Evolutionary conservation across 108 stramenopile genomes (phyloP), one percentile per base, ranked within the genome.

Genomic region (Chaetoceros tenuissimus): DNA sequence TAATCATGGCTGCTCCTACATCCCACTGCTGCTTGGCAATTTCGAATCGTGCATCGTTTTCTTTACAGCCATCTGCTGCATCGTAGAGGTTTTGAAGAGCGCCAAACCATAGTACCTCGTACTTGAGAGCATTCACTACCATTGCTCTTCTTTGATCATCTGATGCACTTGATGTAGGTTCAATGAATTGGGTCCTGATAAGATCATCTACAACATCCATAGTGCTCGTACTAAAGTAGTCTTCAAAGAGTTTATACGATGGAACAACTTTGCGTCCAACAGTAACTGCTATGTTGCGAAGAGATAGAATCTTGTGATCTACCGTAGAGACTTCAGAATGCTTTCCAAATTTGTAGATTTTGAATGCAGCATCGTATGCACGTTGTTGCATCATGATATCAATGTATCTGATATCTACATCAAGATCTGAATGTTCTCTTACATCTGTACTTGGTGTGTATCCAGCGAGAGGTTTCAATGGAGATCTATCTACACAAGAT

Each of bases 191-290:
- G 67, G 55, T 18, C 78, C 77, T 20, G 59, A 44, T 45, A 60
- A 59, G 58, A 92, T 80, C 8, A 88, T 71, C 31, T 67, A 87
- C 82, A 3, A 82, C 90, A 47, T 78, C 85, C 20, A 71, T 63
- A 24, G 68, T 62, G 51, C 65, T 74, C 2, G 30, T 55, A 25
- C 72, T 49, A 58, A 74, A 80, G 51, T 84, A 92, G 20, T 69
- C 67, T 21, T 51, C 57, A 69, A 87, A 92, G 2, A 66, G 46
- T 46, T 80, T 64, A 60, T 71, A 83, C 29, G 69, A 52, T 44
- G 90, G 90, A 0, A 87, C 84, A 45, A 73, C 63, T 10, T 78
- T 67, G 56, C 90, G 56, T 20, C 62, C 66, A 2, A 69, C 61
- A 28, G 71, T 73, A 20, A 68, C 75, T 24, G 90, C 84, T 5